These are phyloP conservation scores for Thielaviopsis ethacetica DNA, from an alignment of 2,329 filamentous ascomycete genomes.

Conservation along the genomic window DNA sequence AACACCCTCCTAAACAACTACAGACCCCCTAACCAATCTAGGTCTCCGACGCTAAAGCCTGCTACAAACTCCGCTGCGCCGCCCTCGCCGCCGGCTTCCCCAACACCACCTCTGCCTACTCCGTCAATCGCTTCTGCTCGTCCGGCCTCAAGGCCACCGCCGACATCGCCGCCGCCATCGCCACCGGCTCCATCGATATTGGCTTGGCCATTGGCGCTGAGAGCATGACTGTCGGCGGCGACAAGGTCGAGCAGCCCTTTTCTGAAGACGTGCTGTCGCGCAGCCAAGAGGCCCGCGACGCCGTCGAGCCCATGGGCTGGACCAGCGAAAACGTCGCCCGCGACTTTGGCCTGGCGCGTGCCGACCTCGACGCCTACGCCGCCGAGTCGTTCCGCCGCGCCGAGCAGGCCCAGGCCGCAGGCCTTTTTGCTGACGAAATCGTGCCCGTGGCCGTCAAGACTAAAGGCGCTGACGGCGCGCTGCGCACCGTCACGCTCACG, in stretches of 20 bases:
- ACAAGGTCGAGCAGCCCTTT: conserved; percentile 23
- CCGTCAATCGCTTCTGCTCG: conserved; percentile 92
- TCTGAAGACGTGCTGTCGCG: conserved; percentile 47
- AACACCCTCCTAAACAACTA: too few relatives aligned
- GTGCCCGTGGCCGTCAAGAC: conserved; percentile 68
- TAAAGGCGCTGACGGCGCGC: conserved; percentile 69
- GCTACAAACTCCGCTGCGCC: conserved; percentile 82
- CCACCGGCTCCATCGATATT: conserved; percentile 62
- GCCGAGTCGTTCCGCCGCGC: conserved; percentile 78
- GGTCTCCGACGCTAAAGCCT: conserved; percentile 71
- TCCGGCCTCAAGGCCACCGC: conserved; percentile 90
- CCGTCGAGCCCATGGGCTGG: conserved; percentile 94
- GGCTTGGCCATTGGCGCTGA: conserved; percentile 83
- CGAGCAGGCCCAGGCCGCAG: conserved; percentile 77
- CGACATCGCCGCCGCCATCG: conserved; percentile 83
- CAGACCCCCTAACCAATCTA: too few relatives aligned
- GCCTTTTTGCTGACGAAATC: conserved; percentile 89
- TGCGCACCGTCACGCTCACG: conserved; percentile 61
- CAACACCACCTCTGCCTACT: conserved; percentile 67
- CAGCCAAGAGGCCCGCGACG: conserved; percentile 66
- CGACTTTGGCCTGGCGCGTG: conserved; percentile 72
- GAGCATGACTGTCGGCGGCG: conserved; percentile 63
- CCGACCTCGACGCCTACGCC: conserved; percentile 70
- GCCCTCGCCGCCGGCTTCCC: conserved; percentile 77
- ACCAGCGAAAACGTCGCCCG: conserved; percentile 89